Evolutionary conservation across 805 yeast species (phyloP).

Genomic region (Lachancea waltii): DNA sequence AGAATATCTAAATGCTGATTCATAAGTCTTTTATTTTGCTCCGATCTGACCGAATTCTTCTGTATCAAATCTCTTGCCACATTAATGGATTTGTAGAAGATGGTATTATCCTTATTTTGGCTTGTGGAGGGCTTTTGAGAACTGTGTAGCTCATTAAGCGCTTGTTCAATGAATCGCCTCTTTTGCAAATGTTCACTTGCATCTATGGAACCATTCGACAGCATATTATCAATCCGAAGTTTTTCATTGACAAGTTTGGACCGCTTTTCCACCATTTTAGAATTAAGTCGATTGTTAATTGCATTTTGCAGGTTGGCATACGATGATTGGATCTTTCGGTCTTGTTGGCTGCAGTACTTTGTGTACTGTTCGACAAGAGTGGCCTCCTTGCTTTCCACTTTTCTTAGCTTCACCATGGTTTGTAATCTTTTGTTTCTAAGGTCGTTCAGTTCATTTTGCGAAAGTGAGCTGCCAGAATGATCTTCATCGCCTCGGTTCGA

Average conservation of each 20-base stretch:
- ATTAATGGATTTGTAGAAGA: slow-evolving; percentile 25
- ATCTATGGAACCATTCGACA: slow-evolving; percentile 3
- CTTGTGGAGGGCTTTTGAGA: slow-evolving; percentile 1
- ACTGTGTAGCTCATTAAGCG: slow-evolving; percentile 12
- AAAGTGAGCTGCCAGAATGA: not conserved
- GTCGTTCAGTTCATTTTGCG: not conserved
- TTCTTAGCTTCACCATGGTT: slow-evolving; percentile 18
- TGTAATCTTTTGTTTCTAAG: slow-evolving; percentile 13
- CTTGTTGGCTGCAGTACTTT: slow-evolving; percentile 13
- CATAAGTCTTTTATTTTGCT: slow-evolving; percentile 16
- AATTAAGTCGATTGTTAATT: slow-evolving; percentile 13
- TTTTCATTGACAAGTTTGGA: slow-evolving; percentile 16
- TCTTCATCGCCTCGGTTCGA: not conserved
- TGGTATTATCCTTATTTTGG: slow-evolving; percentile 5
- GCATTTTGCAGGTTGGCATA: slow-evolving; percentile 17
- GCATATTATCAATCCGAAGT: slow-evolving; percentile 12
- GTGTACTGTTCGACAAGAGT: slow-evolving; percentile 10
- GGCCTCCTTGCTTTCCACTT: slow-evolving; percentile 13
- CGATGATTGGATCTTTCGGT: slow-evolving; percentile 15
- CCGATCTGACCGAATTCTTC: slow-evolving; percentile 17
- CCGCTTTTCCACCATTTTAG: slow-evolving; percentile 15
- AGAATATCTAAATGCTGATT: slow-evolving; percentile 16
- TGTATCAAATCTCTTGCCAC: slow-evolving; percentile 24
- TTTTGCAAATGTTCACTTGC: slow-evolving; percentile 6
- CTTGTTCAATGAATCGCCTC: slow-evolving; percentile 12